These are phyloP conservation scores for Fraxinus quadrangulata DNA, from an alignment of 257 asterid genomes.

Conservation along the genomic window DNA sequence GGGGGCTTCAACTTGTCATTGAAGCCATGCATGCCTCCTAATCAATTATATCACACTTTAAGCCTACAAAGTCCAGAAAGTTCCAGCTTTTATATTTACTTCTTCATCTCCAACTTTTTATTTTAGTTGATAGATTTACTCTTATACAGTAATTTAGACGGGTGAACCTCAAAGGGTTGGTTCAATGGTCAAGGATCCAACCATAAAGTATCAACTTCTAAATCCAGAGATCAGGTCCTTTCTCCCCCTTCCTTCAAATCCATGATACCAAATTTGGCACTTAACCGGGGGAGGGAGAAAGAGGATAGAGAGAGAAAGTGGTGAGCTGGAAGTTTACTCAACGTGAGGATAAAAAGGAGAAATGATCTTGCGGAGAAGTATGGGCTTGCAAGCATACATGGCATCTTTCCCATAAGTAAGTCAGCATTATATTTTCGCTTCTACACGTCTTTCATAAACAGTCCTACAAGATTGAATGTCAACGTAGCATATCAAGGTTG, in stretches of 20 bases:
- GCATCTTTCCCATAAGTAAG: neutral
- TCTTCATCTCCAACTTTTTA: neutral
- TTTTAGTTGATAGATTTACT: neutral
- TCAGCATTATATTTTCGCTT: neutral
- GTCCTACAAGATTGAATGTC: neutral
- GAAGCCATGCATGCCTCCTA: neutral
- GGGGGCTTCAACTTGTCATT: neutral
- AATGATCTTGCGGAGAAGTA: neutral
- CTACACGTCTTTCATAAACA: neutral
- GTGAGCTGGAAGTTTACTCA: neutral
- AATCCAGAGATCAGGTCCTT: neutral
- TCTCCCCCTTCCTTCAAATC: neutral
- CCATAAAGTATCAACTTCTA: neutral
- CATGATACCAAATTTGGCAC: neutral
- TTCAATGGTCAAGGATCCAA: neutral
- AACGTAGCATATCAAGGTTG: slow-evolving; percentile 7
- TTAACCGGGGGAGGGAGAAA: neutral
- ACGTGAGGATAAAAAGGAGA: neutral
- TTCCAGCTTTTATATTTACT: neutral
- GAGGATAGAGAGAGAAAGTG: neutral
- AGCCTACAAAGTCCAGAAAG: neutral
- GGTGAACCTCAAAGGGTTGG: neutral
- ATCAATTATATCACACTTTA: neutral
- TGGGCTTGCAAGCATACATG: neutral
- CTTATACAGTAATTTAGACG: neutral